phyloP scores from a whole-genome alignment of 345 rosid species.

The Toxicodendron radicans region DNA sequence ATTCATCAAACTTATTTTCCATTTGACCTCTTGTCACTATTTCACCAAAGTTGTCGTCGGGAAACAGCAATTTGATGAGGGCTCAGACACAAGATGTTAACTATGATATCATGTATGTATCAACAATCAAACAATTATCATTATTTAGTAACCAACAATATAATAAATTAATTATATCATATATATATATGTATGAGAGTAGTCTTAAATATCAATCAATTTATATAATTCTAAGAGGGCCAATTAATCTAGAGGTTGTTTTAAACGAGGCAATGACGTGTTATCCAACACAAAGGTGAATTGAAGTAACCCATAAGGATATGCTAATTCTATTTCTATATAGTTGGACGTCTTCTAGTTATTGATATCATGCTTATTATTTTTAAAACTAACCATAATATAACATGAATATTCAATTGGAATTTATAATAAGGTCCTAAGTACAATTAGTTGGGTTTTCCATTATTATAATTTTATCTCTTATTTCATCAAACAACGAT shows the following conservation, averaged over 20 bases:
- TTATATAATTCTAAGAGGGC: background rate
- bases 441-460: slow-evolving; percentile 25
- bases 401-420: slow-evolving; percentile 13
- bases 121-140: too few species aligned
- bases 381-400: slow-evolving; percentile 36
- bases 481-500: slow-evolving; percentile 16
- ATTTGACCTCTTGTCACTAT: background rate
- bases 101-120: too few species aligned
- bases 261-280: slow-evolving; percentile 32
- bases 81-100: too few species aligned
- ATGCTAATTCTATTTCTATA: too few species aligned
- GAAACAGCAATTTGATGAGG: too few species aligned
- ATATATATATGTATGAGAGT: too few species aligned
- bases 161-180: background rate
- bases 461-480: background rate
- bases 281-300: slow-evolving; percentile 32
- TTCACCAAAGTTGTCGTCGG: background rate
- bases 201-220: too few species aligned
- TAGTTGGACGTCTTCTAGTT: slow-evolving; percentile 21
- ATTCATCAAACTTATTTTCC: too few species aligned
- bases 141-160: background rate
- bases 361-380: slow-evolving; percentile 6
- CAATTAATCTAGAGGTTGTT: background rate
- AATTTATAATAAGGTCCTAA: slow-evolving; percentile 13
- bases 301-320: slow-evolving; percentile 43